Evolutionary conservation across 345 rosid genomes (phyloP), one percentile per base, ranked within the genome.

Genomic region (Citrus mangshanensis): DNA sequence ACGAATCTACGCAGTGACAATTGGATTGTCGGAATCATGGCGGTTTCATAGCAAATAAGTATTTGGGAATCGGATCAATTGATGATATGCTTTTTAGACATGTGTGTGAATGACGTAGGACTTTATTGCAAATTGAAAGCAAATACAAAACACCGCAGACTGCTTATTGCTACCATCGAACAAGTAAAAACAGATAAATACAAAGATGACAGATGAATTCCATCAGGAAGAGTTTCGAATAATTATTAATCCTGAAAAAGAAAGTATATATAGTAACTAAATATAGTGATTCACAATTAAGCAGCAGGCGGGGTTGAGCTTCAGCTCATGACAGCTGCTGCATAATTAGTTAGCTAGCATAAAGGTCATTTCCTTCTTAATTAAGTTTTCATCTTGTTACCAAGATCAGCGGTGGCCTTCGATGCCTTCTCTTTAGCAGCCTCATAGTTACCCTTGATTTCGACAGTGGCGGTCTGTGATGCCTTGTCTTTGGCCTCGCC

Each of bases 401-500:
- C 91, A 22, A 91, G 21, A 40, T 87, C 87, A 54, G 80, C 88
- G 0, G 89, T 65, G 0, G 87, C 89, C 34, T 81, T 30, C 0
- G 91, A 90, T 74, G 89, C 86, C 75, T 68, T 87, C 61, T 88
- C 89, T 74, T 91, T 92, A 2, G 88, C 89, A 30, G 82, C 76
- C 70, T 85, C 96, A 68, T 86, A 89, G 14, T 18, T 72, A 16
- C 38, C 37, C 80, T 80, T 84, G 38, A 72, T 82, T 18, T 84
- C 49, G 6, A 64, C 75, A 9, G 49, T 40, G 49, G 87, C 68
- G 0, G 86, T 88, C 32, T 81, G 42, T 0, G 91, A 90, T 73
- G 89, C 86, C 74, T 64, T 87, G 61, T 88, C 90, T 74, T 91
- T 92, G 3, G 82, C 75, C 54, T 84, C 85, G 40, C 87, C 84